Evolutionary conservation across 163 green algal genomes (phyloP).

Genomic region (Chlamydomonas reinhardtii): DNA sequence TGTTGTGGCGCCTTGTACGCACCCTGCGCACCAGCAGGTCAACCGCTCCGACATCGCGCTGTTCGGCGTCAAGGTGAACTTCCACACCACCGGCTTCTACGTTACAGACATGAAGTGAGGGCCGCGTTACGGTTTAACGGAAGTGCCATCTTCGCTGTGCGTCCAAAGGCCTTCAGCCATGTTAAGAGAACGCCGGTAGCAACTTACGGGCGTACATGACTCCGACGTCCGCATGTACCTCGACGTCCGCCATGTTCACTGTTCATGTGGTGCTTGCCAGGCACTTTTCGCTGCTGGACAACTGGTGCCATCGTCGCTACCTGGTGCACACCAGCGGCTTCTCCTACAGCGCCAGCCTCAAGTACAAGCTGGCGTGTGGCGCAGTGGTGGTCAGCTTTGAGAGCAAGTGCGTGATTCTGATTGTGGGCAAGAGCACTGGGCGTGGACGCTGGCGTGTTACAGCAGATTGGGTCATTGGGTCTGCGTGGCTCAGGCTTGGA

Average conservation of each 20-base stretch:
- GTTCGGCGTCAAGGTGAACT: slow-evolving; percentile 18
- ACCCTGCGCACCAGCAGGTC: neutral
- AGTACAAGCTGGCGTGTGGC: slow-evolving; percentile 49
- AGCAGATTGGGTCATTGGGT: too few relatives aligned
- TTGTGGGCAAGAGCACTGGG: too few relatives aligned
- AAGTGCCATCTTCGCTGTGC: too few relatives aligned
- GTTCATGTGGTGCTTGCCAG: neutral
- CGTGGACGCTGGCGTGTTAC: neutral
- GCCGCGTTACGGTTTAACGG: neutral
- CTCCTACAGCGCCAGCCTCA: slow-evolving; percentile 32
- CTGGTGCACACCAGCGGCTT: slow-evolving; percentile 36
- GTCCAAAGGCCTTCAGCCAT: too few relatives aligned
- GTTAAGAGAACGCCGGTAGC: too few relatives aligned
- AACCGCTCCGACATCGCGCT: slow-evolving; percentile 26
- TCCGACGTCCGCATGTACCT: too few relatives aligned
- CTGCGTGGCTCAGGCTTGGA: neutral
- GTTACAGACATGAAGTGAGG: slow-evolving; percentile 1
- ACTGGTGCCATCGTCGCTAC: slow-evolving; percentile 43
- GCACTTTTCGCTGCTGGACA: slow-evolving; percentile 34
- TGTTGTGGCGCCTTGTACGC: too few relatives aligned
- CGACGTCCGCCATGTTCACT: too few relatives aligned
- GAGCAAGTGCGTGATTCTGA: slow-evolving; percentile 10
- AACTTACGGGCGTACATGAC: too few relatives aligned
- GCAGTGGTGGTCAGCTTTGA: slow-evolving; percentile 12
- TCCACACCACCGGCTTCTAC: slow-evolving; percentile 44